Conservation (phyloP, 208 protist species). For the Trypanosoma melophagium region DNA sequence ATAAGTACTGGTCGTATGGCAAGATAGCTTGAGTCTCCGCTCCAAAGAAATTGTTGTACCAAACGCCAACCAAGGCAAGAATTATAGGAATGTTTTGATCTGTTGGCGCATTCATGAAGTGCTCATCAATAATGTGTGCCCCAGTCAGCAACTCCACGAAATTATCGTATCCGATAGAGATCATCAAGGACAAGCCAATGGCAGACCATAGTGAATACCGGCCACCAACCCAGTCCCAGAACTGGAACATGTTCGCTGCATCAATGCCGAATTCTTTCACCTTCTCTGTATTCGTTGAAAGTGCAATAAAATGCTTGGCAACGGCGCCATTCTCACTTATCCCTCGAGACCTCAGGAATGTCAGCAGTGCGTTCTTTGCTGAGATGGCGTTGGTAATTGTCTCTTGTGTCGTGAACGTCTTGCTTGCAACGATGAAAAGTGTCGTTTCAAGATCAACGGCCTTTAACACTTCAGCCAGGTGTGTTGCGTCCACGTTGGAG, state of each 20-base stretch:
- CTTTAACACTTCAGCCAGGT: conserved; percentile 90
- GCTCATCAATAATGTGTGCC: conserved; percentile 78
- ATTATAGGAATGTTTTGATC: conserved; percentile 92
- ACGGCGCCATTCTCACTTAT: conserved; percentile 64
- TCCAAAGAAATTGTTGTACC: conserved; percentile 97
- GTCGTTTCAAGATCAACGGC: conserved; percentile 90
- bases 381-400: conserved; percentile 96
- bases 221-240: conserved; percentile 98
- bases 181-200: conserved; percentile 95
- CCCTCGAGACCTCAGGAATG: conserved; percentile 44
- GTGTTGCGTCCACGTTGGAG: conserved; percentile 97
- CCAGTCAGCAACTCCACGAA: conserved; percentile 95
- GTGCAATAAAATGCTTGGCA: conserved; percentile 96
- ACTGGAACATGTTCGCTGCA: conserved; percentile 96
- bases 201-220: conserved; percentile 97
- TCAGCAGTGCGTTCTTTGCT: conserved; percentile 87
- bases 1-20: conserved; percentile 98
- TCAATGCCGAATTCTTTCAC: conserved; percentile 96
- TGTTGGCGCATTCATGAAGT: conserved; percentile 66
- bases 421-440: conserved; percentile 96
- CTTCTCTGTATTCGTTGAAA: conserved; percentile 94
- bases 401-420: conserved; percentile 98
- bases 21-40: conserved; percentile 95
- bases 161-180: conserved; percentile 94
- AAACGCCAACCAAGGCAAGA: conserved; percentile 94